phyloP scores from a whole-genome alignment of 1,284 basidiomycete genomes.

The Ceratobasidium sp. region DNA sequence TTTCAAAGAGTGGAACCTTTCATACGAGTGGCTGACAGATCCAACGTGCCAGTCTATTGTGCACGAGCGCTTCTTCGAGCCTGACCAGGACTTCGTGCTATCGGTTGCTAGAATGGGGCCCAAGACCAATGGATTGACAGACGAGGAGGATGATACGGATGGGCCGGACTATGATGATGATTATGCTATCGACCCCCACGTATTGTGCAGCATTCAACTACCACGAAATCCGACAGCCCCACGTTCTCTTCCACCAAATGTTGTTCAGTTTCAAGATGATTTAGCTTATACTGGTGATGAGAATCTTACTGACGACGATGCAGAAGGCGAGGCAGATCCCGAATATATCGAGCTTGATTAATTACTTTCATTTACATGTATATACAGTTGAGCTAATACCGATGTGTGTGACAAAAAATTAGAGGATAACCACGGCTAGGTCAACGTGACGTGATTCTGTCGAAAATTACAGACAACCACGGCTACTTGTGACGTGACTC shows the following conservation, averaged over 20 bases:
- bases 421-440: no score
- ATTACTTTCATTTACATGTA: not conserved
- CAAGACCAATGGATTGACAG: not conserved
- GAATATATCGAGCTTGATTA: not conserved
- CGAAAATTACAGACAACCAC: no score
- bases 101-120: not conserved
- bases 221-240: not conserved
- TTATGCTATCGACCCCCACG: not conserved
- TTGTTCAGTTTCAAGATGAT: not conserved
- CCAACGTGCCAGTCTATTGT: not conserved
- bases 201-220: not conserved
- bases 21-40: slow-evolving; percentile 2
- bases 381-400: not conserved
- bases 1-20: slow-evolving; percentile 9
- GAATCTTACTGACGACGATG: not conserved
- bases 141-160: not conserved
- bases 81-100: not conserved
- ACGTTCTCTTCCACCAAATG: not conserved
- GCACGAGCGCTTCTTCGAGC: not conserved
- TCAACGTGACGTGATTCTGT: no score
- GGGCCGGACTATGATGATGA: slow-evolving; percentile 10
- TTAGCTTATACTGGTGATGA: slow-evolving; percentile 1
- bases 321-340: not conserved
- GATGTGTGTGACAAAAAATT: no score
- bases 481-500: no score